Evolutionary conservation across 192 early-diverging fungal species (phyloP).

Genomic region (Backusella westeae): DNA sequence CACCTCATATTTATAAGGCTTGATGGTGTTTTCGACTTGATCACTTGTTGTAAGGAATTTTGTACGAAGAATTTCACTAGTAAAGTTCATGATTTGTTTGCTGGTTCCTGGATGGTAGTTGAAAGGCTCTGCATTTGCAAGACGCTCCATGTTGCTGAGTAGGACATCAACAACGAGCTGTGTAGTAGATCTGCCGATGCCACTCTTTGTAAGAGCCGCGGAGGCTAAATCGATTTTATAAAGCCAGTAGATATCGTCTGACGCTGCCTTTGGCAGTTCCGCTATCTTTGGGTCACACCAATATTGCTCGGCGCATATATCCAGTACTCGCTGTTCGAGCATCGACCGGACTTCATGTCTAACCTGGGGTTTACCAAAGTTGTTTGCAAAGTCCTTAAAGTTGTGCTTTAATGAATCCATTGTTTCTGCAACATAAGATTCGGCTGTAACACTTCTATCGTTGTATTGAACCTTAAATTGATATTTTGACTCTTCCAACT

Average conservation of each 20-base stretch:
- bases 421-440: conserved; percentile 93
- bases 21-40: conserved; percentile 99
- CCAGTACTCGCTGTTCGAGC: conserved; percentile 87
- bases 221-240: conserved; percentile 81
- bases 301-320: conserved; percentile 90
- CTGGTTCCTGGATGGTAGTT: conserved; percentile 81
- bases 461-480: conserved; percentile 99
- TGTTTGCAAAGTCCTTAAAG: conserved; percentile 90
- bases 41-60: conserved; percentile 91
- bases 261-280: conserved; percentile 61
- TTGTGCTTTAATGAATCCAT: conserved; percentile 91
- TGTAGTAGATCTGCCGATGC: conserved; percentile 87
- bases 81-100: conserved; percentile 77
- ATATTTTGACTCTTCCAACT: conserved; percentile 93
- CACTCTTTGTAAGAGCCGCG: conserved; percentile 89
- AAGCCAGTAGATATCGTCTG: conserved; percentile 76
- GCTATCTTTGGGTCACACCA: conserved; percentile 79
- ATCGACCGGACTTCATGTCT: conserved; percentile 87
- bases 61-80: conserved; percentile 78
- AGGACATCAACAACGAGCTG: conserved; percentile 92
- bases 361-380: conserved; percentile 94
- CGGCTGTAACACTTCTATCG: conserved; percentile 90
- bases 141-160: conserved; percentile 75
- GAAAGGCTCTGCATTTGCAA: conserved; percentile 82
- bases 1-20: conserved; percentile 95